Evolutionary conservation across 768 basidiomycete species (phyloP), one percentile per base, ranked within the genome.

Genomic region (Boletus sp.): DNA sequence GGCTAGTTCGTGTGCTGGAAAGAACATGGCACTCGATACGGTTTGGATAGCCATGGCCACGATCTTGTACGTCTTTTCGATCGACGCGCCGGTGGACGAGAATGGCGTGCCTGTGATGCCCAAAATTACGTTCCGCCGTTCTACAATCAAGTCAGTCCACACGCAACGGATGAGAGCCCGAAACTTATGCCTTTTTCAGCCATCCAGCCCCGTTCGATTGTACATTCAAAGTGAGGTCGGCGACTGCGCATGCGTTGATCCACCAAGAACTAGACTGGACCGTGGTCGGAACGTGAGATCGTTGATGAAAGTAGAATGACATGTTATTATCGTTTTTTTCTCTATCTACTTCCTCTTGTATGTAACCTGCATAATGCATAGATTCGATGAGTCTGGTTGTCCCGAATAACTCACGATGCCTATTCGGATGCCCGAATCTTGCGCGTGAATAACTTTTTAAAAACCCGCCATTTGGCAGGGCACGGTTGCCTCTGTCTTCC

Each of bases 21-120:
- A 52, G 43, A 52, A 3, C 40, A 52, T 52, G 51, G 51, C 34
- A 11, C 51, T 52, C 19, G 51, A 47, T 23, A 52, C 43, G 1
- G 51, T 52, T 4, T 46, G 51, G 42, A 46, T 52, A 30, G 51
- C 51, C 34, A 46, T 46, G 43, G 43, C 15, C 25, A 47, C 51
- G 9, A 52, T 52, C 14, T 17, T 52, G 9, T 37, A 35, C 7
- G 51, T 52, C 5, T 52, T 47, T 30, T 52, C 51, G 7, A 47
- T 52, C 34, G 44, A 52, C 15, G 43, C 51, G 4, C 51, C 35
- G 10, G 51, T 32, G 44, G 43, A 52, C 25, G 44, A 30, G 6
- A 10, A 32, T 17, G 35, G 44, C 29, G n/a, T 21, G 1, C 19
- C 44, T 17, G 35, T 52, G 43, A 52, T 47, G 51, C 51, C 51